Conservation (phyloP, 495 filamentous ascomycete species). For the Podospora appendiculata region DNA sequence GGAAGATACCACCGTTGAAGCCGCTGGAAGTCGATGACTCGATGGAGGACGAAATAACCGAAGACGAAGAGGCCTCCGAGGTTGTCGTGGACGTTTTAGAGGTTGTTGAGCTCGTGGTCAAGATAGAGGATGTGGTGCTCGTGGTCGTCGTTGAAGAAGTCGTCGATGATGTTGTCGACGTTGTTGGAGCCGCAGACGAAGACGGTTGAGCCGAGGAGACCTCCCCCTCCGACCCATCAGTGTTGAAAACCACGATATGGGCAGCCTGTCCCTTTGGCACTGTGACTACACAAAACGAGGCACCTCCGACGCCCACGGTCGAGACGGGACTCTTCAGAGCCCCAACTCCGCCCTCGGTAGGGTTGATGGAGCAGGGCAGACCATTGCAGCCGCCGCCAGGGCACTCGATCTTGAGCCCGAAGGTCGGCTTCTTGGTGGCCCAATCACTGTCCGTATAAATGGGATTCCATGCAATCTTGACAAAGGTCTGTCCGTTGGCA, state of each 20-base stretch:
- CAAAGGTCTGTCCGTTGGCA: slow-evolving; percentile 54
- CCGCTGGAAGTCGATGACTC: slow-evolving; percentile 5
- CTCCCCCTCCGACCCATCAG: slow-evolving; percentile 24
- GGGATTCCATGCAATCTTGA: slow-evolving; percentile 77
- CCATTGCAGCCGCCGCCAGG: slow-evolving; percentile 60
- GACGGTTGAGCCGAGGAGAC: slow-evolving; percentile 5
- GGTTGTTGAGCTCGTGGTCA: not conserved
- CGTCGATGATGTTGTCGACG: slow-evolving; percentile 11
- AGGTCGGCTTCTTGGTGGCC: slow-evolving; percentile 50
- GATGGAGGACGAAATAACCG: slow-evolving; percentile 2
- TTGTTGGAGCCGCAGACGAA: slow-evolving; percentile 7
- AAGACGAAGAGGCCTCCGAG: slow-evolving; percentile 6
- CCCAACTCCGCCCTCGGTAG: slow-evolving; percentile 39
- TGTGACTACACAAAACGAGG: slow-evolving; percentile 72
- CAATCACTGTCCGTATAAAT: slow-evolving; percentile 58
- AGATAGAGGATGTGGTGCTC: slow-evolving; percentile 3
- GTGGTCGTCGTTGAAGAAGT: slow-evolving; percentile 2
- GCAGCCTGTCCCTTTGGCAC: slow-evolving; percentile 60
- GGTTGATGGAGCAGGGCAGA: slow-evolving; percentile 68
- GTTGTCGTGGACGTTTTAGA: slow-evolving; percentile 5
- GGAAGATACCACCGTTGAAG: slow-evolving; percentile 23
- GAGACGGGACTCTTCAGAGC: slow-evolving; percentile 53
- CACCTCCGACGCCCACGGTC: slow-evolving; percentile 57
- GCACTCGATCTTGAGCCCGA: slow-evolving; percentile 66
- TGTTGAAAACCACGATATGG: slow-evolving; percentile 55